Evolutionary conservation across 768 basidiomycete genomes (phyloP), one percentile per base, ranked within the genome.

Genomic region (Holtermanniella nyarrowii): DNA sequence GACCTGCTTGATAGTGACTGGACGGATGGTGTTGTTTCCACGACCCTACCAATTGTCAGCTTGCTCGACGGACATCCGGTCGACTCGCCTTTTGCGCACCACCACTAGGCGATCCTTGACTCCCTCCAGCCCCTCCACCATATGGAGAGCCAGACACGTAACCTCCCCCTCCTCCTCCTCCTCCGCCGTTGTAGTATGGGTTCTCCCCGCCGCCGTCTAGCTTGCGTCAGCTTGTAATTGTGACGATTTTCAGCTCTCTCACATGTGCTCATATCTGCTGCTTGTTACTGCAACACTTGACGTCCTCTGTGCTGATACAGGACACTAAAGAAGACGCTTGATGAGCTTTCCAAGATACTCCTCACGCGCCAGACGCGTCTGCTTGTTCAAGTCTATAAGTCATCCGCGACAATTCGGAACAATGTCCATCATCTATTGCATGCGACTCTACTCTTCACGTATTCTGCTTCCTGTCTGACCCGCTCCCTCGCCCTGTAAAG

Each of bases 1-100:
- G 42, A 95, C 76, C 65, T 93, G 89, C 47, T 80, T 77, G 60
- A 85, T 78, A 2, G 84, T 88, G 46, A 88, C 78, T 3, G 88
- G 87, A 27, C 88, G 77, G 21, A 84, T 69, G 2, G 82, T 70
- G 14, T 61, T 49, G n/a, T 60, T 63, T 21, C 62, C 60, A 18
- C 57, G 52, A n/a, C 48, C 48, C 58, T 61, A 26, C 41, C 11
- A 2, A 18, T 20, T 20, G 39, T 52, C 49, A 49, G 56, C 21
- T 44, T 2, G n/a, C n/a, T 43, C 5, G 20, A 23, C 42, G 16
- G 20, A 23, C 7, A 7, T 23, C 42, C 23, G 37, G 26, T 24
- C 16, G 10, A 12, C 46, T 23, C n/a, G 2, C 11, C 14, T 37
- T 48, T n/a, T 22, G 21, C 14, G 26, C 39, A 16, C 25, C 25